Conservation (phyloP, 2,329 filamentous ascomycete genomes). For the Chaetomium sp. region DNA sequence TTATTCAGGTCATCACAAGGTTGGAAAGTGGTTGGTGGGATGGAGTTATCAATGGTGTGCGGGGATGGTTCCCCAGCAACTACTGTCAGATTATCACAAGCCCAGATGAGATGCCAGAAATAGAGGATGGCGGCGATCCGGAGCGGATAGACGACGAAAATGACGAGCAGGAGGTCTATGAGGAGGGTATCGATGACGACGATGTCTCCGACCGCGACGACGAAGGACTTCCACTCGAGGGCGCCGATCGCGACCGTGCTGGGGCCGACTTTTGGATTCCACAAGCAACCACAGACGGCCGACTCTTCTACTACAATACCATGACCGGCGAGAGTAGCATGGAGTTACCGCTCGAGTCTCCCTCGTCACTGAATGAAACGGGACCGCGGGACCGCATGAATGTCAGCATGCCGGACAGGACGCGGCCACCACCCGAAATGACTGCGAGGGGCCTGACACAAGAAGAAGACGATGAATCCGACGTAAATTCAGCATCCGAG, state of each 20-base stretch:
- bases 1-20: slow-evolving; percentile 97
- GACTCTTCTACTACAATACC: slow-evolving; percentile 97
- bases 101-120: slow-evolving; percentile 64
- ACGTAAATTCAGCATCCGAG: slow-evolving; percentile 75
- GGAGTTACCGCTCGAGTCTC: slow-evolving; percentile 89
- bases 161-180: slow-evolving; percentile 63
- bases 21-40: slow-evolving; percentile 99
- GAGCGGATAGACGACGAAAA: slow-evolving; percentile 56
- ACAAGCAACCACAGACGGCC: slow-evolving; percentile 87
- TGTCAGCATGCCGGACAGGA: slow-evolving; percentile 81
- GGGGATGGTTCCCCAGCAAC: slow-evolving; percentile 99
- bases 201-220: slow-evolving; percentile 54
- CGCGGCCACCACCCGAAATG: slow-evolving; percentile 81
- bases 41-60: slow-evolving; percentile 90
- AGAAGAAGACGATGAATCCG: slow-evolving; percentile 87
- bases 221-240: slow-evolving; percentile 60
- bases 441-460: slow-evolving; percentile 76
- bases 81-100: slow-evolving; percentile 85
- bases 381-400: slow-evolving; percentile 86
- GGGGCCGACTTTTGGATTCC: slow-evolving; percentile 98
- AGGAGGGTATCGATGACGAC: slow-evolving; percentile 61
- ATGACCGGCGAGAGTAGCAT: slow-evolving; percentile 91
- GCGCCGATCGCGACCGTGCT: slow-evolving; percentile 62
- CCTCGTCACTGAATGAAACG: slow-evolving; percentile 69
- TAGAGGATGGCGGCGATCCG: slow-evolving; percentile 47